Evolutionary conservation across 352 stramenopile genomes (phyloP).

Genomic region (Globisporangium cystogenes): DNA sequence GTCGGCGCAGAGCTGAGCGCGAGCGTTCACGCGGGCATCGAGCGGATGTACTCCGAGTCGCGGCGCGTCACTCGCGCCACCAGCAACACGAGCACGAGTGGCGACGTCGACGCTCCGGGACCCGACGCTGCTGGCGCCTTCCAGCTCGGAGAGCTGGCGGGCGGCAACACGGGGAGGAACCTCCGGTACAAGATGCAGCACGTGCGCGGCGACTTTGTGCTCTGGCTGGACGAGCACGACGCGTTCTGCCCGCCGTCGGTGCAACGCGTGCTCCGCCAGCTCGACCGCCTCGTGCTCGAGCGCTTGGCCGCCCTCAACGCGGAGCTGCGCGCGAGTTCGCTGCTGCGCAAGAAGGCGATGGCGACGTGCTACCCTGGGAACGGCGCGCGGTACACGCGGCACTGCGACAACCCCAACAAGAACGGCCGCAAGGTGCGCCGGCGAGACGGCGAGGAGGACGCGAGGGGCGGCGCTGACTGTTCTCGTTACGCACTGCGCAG

Average conservation of each 20-base stretch:
- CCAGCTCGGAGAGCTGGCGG: conserved; percentile 29
- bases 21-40: conserved; percentile 15
- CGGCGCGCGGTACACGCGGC: conserved; percentile 31
- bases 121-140: conserved; percentile 7
- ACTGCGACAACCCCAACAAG: conserved; percentile 48
- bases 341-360: conserved; percentile 46
- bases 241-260: conserved; percentile 20
- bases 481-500: not conserved
- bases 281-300: conserved; percentile 36
- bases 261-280: conserved; percentile 21
- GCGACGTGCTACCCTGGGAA: conserved; percentile 41
- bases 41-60: conserved; percentile 18
- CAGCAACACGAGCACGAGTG: not conserved
- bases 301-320: conserved; percentile 14
- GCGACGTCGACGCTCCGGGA: no score
- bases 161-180: conserved; percentile 35
- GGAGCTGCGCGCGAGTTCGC: conserved; percentile 18
- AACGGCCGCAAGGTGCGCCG: conserved; percentile 28
- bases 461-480: not conserved
- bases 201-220: conserved; percentile 41
- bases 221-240: conserved; percentile 44
- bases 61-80: not conserved
- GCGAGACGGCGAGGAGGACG: not conserved
- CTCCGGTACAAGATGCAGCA: conserved; percentile 40
- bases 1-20: conserved; percentile 14